These are phyloP conservation scores for Fallopia convolvulus DNA, from an alignment of 148 eudicot species.

Conservation along the genomic window DNA sequence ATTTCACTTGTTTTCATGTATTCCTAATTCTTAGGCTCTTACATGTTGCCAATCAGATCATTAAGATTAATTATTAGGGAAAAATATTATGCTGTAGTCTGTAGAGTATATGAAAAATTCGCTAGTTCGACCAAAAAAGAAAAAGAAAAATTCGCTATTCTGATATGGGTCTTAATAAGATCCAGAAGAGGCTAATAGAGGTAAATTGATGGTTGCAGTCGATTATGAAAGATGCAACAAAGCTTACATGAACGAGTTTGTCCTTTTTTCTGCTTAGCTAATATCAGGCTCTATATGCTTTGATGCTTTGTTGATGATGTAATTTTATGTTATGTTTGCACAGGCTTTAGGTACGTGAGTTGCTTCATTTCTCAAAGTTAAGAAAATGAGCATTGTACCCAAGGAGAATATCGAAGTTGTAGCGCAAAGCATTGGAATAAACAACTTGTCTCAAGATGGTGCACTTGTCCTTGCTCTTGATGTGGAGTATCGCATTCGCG, in stretches of 20 bases:
- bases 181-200: too few relatives aligned
- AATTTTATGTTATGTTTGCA: not conserved
- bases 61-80: not conserved
- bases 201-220: too few relatives aligned
- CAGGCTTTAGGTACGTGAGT: not conserved
- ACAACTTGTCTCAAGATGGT: constrained; percentile 50
- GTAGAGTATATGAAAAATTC: not conserved
- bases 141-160: not conserved
- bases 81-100: not conserved
- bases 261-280: not conserved
- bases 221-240: too few relatives aligned
- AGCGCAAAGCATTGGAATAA: constrained; percentile 67
- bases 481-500: constrained; percentile 77
- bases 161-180: not conserved
- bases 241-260: not conserved
- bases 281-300: not conserved
- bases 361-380: constrained; percentile 2
- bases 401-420: constrained; percentile 69
- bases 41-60: not conserved
- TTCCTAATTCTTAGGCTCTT: too few relatives aligned
- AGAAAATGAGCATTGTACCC: constrained; percentile 59
- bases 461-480: constrained; percentile 69
- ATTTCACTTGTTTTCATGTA: too few relatives aligned
- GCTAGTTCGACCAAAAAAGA: too few relatives aligned
- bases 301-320: not conserved